phyloP scores from a whole-genome alignment of 352 stramenopile genomes.

The Globisporangium parvum region DNA sequence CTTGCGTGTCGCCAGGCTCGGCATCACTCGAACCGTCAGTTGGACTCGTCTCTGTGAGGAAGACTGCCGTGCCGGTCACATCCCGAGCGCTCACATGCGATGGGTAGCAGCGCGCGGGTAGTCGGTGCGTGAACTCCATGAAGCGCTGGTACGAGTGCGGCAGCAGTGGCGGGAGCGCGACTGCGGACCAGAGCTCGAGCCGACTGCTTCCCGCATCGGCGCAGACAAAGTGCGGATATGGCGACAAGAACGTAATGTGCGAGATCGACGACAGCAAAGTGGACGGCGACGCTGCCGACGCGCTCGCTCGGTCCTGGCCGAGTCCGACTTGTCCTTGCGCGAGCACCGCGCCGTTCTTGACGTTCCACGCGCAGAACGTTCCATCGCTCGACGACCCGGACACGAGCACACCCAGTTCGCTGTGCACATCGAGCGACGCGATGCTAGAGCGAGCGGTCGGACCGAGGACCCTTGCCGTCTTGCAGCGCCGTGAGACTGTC shows the following conservation, averaged over 20 bases:
- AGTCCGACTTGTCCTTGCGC: slow-evolving; percentile 14
- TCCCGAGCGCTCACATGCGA: neutral
- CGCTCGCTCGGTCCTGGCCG: neutral
- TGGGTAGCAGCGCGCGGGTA: neutral
- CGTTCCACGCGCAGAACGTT: slow-evolving; percentile 45
- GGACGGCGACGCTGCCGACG: neutral
- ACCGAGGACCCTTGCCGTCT: neutral
- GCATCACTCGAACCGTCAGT: neutral
- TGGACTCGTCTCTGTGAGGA: slow-evolving; percentile 12
- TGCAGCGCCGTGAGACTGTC: slow-evolving; percentile 16
- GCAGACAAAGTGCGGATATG: slow-evolving; percentile 36
- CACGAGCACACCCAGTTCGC: slow-evolving; percentile 19
- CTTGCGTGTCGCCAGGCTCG: too few species aligned
- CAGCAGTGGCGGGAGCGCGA: slow-evolving; percentile 21
- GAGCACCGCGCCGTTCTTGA: slow-evolving; percentile 28
- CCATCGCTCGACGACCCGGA: slow-evolving; percentile 24
- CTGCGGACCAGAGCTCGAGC: slow-evolving; percentile 36
- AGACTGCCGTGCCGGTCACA: neutral
- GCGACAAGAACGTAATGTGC: slow-evolving; percentile 28
- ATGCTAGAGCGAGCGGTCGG: slow-evolving; percentile 9
- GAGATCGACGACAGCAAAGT: slow-evolving; percentile 13
- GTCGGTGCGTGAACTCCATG: slow-evolving; percentile 10
- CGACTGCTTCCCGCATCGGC: slow-evolving; percentile 21
- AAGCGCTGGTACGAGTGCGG: slow-evolving; percentile 16
- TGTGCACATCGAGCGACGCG: slow-evolving; percentile 27